Base-by-base conservation (phyloP, 1,284 basidiomycete genomes). In the Trametes versicolor region DNA sequence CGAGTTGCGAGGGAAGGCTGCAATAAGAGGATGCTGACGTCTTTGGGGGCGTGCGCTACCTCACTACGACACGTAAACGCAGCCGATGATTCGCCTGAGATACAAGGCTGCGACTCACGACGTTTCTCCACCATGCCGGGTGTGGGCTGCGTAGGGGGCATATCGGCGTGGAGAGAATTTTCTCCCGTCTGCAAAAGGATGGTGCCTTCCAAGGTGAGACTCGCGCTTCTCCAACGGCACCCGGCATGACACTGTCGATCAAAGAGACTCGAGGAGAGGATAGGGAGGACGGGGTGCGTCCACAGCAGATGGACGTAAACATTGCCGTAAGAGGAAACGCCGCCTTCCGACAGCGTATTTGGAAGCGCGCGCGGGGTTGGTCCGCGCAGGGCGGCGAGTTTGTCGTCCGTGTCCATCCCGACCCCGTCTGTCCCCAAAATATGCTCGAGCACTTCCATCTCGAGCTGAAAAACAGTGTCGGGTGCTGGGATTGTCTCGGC, bases 321-420 rank as follows among this genome's bases (percentile, higher is more conserved):
- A 19, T 32, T 34, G 4, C 60, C 27, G 25, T 10, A 62, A 37
- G 49, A 41, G 61, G 61, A 62, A 57, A 57, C 49, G 47, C 54
- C 61, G 61, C 54, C 54, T 23, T 48, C 61, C 53, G 54, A 62
- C 61, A 51, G 55, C 39, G 60, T 56, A 50, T 41, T 62, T 48
- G 25, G 27, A 34, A 52, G 52, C 59, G 52, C 54, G 17, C 36
- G 54, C 21, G 48, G 21, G 48, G 21, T 1, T 34, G 48, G 32
- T 54, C 52, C 53, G 52, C 27, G 45, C 53, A 55, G 52, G 27
- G 12, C 60, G 60, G 60, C 25, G 43, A 36, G 8, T 61, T 48
- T 55, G 53, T 48, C 27, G 32, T 19, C 37, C 58, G 19, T n/a
- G 41, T n/a, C 12, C 37, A 12, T 39, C 37, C 15, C 19, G 41